Conservation (phyloP, 2,329 filamentous ascomycete genomes). For the Sporothrix protearum region DNA sequence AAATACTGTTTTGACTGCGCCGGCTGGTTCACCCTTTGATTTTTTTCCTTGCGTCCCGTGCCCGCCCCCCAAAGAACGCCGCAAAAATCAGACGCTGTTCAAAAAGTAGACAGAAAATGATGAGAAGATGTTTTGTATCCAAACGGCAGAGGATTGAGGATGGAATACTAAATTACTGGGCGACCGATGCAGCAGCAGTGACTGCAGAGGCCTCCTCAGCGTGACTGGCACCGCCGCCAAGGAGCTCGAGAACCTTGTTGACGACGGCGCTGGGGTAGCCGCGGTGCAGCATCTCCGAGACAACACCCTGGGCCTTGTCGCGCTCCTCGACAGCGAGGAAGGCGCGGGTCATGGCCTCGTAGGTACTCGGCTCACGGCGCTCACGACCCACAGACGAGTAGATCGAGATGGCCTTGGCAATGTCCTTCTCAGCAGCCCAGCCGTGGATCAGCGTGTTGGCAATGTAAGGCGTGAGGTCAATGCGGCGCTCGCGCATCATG, state of each 20-base stretch:
- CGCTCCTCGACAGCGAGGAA: slow-evolving; percentile 82
- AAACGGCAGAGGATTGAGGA: slow-evolving; percentile 9
- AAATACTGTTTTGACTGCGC: slow-evolving; percentile 1
- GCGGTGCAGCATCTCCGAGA: slow-evolving; percentile 83
- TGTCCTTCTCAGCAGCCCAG: slow-evolving; percentile 82
- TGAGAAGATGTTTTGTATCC: too few relatives aligned
- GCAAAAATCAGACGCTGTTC: background rate
- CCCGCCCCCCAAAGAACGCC: slow-evolving; percentile 10
- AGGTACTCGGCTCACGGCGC: slow-evolving; percentile 92
- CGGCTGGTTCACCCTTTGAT: background rate
- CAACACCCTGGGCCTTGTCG: slow-evolving; percentile 69
- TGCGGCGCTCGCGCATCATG: slow-evolving; percentile 68
- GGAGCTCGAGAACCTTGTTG: slow-evolving; percentile 87
- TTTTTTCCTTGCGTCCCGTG: background rate
- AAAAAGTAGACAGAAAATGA: too few relatives aligned
- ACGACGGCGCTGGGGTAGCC: slow-evolving; percentile 90
- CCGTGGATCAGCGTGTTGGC: slow-evolving; percentile 97
- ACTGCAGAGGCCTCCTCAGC: slow-evolving; percentile 34
- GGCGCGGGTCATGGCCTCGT: slow-evolving; percentile 96
- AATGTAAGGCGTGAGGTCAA: slow-evolving; percentile 94
- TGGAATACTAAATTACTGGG: background rate
- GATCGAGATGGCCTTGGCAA: slow-evolving; percentile 71
- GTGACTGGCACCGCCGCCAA: slow-evolving; percentile 60
- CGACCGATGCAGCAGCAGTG: slow-evolving; percentile 34
- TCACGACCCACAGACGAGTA: slow-evolving; percentile 74